Percentiles rank a stretch among this genome's conserved stretches.
Evolutionary conservation across 2,329 filamentous ascomycete genomes (phyloP).

Genomic region (Clonostachys rhizophaga): DNA sequence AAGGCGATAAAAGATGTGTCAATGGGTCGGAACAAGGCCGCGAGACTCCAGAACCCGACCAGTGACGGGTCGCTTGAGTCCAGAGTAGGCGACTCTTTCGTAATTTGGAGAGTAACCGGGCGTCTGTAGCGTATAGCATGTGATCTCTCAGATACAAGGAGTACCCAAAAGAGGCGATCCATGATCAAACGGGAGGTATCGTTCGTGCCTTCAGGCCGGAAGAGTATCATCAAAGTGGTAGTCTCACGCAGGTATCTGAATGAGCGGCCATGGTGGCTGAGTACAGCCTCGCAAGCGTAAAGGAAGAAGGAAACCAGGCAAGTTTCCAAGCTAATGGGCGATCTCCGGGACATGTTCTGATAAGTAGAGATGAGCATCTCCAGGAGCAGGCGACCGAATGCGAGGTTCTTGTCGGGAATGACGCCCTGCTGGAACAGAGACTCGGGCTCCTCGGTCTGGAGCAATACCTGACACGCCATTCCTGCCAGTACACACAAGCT

Average conservation of each 20-base stretch:
- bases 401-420: conserved; percentile 25
- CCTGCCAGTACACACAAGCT: conserved; percentile 27
- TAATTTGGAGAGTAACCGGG: conserved; percentile 36
- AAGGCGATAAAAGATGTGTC: conserved; percentile 35
- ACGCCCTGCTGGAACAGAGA: conserved; percentile 21
- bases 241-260: conserved; percentile 37
- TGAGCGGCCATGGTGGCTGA: conserved; percentile 35
- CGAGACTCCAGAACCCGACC: conserved; percentile 31
- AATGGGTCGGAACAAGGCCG: conserved; percentile 31
- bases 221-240: conserved; percentile 29
- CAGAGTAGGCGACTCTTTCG: conserved; percentile 22
- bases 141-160: conserved; percentile 35
- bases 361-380: conserved; percentile 27
- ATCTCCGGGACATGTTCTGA: conserved; percentile 21
- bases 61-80: conserved; percentile 20
- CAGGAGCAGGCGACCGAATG: conserved; percentile 29
- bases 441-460: conserved; percentile 31
- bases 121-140: conserved; percentile 38
- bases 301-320: conserved; percentile 36
- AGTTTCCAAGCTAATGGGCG: conserved; percentile 28
- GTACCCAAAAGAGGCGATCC: conserved; percentile 35
- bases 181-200: conserved; percentile 15
- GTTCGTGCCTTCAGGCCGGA: conserved; percentile 17
- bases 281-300: conserved; percentile 34
- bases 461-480: conserved; percentile 32